Conservation (phyloP, 2,329 filamentous ascomycete species). For the Phialemoniopsis sp. region DNA sequence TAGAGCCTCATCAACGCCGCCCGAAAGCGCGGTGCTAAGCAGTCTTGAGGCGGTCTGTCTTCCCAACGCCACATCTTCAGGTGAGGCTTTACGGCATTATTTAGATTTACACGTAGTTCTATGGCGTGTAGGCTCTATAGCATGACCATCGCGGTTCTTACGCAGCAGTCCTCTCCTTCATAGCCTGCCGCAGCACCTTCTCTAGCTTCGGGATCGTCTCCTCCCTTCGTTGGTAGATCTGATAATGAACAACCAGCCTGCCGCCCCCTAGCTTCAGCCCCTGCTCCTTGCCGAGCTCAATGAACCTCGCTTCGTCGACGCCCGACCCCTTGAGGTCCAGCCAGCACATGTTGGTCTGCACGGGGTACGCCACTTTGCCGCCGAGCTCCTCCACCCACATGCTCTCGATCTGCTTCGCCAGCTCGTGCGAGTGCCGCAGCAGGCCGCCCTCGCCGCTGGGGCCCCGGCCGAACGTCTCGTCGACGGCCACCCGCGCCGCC, state of each 20-base stretch:
- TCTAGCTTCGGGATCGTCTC: constrained; percentile 56
- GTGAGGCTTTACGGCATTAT: too few species aligned
- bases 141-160: too few species aligned
- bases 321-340: constrained; percentile 64
- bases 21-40: too few species aligned
- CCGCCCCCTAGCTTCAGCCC: constrained; percentile 35
- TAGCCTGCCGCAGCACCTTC: constrained; percentile 43
- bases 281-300: constrained; percentile 30
- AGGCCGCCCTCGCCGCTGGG: constrained; percentile 56
- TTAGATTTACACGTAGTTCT: too few species aligned
- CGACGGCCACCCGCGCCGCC: constrained; percentile 70
- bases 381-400: constrained; percentile 63
- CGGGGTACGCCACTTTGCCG: constrained; percentile 63
- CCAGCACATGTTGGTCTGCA: constrained; percentile 94
- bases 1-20: too few species aligned
- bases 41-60: too few species aligned
- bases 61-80: too few species aligned
- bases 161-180: constrained; percentile 21
- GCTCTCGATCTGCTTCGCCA: constrained; percentile 54
- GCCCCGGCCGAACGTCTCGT: constrained; percentile 68
- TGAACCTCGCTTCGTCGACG: constrained; percentile 30
- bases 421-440: constrained; percentile 55
- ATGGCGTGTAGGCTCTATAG: too few species aligned
- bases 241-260: constrained; percentile 45
- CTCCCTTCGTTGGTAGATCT: constrained; percentile 59